phyloP scores from a whole-genome alignment of 768 basidiomycete genomes.

The Mycena pura region DNA sequence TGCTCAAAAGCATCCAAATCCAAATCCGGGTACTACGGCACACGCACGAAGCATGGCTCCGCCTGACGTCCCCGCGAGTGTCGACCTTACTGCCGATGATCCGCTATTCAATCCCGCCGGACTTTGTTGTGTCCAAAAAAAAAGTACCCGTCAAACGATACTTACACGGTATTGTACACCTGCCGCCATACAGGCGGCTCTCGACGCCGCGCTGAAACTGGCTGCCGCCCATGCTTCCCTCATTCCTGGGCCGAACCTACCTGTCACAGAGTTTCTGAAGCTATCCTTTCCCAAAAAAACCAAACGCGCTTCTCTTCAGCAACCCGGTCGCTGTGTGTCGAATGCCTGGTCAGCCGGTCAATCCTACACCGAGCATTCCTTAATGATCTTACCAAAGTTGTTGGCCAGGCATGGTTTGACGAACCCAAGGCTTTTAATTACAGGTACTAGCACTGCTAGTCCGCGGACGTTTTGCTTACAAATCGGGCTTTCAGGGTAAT shows the following conservation, averaged over 20 bases:
- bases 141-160: not conserved
- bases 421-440: no score
- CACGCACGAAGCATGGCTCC: no score
- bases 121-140: not conserved
- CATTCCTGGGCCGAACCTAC: not conserved
- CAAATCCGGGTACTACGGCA: no score
- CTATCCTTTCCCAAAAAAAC: not conserved
- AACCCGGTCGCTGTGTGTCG: not conserved
- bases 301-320: not conserved
- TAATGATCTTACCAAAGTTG: not conserved
- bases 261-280: not conserved
- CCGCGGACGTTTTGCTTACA: no score
- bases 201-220: not conserved
- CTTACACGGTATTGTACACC: no score
- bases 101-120: not conserved
- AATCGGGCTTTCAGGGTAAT: no score
- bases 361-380: not conserved
- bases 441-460: no score
- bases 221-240: not conserved
- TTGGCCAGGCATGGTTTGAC: not conserved
- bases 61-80: not conserved
- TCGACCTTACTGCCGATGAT: not conserved
- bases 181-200: not conserved
- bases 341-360: not conserved
- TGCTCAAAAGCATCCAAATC: not conserved